Evolutionary conservation across 352 stramenopile species (phyloP), one percentile per base, ranked within the genome.

Genomic region (Globisporangium abappressorium): DNA sequence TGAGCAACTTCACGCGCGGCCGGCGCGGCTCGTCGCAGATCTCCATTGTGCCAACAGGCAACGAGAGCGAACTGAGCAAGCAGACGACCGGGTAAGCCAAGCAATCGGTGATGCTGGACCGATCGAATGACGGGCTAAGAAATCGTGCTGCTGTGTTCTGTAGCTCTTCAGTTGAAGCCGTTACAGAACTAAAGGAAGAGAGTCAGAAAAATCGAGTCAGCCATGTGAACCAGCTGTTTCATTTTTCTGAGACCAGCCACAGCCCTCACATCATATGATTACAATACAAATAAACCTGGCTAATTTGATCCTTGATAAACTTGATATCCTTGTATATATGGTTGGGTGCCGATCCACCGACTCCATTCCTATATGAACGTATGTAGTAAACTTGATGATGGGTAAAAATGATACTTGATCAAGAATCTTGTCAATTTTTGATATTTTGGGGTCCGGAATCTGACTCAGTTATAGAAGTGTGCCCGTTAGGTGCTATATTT

Each of bases 201-300:
- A 57, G 53, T 57, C 53, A 57, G 53, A 36, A 0, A 30, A 22
- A 57, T 57, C 53, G 24, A 57, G 53, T 36, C 53, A 57, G 53
- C 22, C 22, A 49, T 49, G 41, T 49, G 41, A 49, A 49, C 5
- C 41, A 49, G 15, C 41, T 49, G 41, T n/a, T n/a, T 49, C 36
- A 43, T 6, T n/a, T n/a, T 49, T 14, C 53, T 57, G 53, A 57
- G 53, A 57, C 24, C 51, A 36, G 24, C 51, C 51, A 57, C 26
- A 20, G 9, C 49, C 3, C 47, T 28, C 49, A 22, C 41, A 47
- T n/a, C 20, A 47, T 20, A 41, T 41, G 34, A 41, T 41, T 41
- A 41, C 34, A 41, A 26, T 26, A 26, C 24, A 26, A 26, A 26
- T 26, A 26, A 26, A 26, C 24, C 24, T 26, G 24, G 24, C 24